phyloP scores from a whole-genome alignment of 2,329 filamentous ascomycete genomes.

The Ophiostoma pallidulum region DNA sequence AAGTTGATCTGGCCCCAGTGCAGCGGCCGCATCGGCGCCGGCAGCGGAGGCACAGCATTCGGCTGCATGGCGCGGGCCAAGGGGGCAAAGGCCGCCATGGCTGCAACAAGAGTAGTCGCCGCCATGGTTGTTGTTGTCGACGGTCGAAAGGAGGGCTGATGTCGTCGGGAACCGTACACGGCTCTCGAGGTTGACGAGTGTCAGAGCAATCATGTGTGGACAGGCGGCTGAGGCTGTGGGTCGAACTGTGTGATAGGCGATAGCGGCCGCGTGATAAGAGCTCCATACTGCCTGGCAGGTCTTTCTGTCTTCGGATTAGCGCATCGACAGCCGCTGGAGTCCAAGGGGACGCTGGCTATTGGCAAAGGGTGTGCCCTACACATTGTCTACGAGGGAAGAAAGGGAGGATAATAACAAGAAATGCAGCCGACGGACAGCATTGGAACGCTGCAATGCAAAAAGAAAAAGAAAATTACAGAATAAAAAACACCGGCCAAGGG shows the following conservation, averaged over 20 bases:
- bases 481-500: neutral
- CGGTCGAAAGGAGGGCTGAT: neutral
- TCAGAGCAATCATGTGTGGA: no score
- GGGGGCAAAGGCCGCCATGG: constrained; percentile 18
- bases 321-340: neutral
- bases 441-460: neutral
- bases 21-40: constrained; percentile 73
- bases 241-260: neutral
- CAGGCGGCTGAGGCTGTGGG: no score
- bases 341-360: neutral
- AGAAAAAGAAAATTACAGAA: neutral
- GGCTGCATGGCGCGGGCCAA: constrained; percentile 56
- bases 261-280: constrained; percentile 9
- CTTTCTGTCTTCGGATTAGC: no score
- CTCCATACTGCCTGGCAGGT: neutral
- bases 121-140: neutral
- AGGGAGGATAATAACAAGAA: no score
- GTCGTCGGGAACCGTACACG: neutral
- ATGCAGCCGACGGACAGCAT: neutral
- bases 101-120: constrained; percentile 4
- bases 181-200: no score
- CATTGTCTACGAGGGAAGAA: no score
- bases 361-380: neutral
- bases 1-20: constrained; percentile 95
- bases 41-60: constrained; percentile 64